Evolutionary conservation across 2,329 filamentous ascomycete genomes (phyloP), one percentile per base, ranked within the genome.

Genomic region (Fusarium albosuccineum): DNA sequence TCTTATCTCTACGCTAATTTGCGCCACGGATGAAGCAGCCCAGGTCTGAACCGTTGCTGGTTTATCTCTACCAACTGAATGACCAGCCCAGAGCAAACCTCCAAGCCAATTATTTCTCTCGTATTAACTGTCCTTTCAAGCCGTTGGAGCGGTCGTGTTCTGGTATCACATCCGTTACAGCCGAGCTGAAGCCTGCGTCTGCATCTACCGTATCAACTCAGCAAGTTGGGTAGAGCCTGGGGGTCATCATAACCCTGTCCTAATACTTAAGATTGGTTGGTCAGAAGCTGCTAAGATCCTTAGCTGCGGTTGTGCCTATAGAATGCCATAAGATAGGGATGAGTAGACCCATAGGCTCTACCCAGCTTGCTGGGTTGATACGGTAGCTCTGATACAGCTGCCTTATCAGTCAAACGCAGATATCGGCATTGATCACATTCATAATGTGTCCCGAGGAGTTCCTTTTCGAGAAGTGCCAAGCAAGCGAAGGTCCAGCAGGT

Each of bases 1-100:
- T 40, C 70, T 72, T 72, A 73, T 73, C 70, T 68, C 22, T 59
- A 39, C 64, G 56, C 67, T 67, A 70, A 66, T 37, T 40, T 11
- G 57, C 53, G 60, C 64, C 63, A 69, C 66, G 61, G 49, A 45
- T 54, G 37, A 61, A 39, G 40, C 41, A 49, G 52, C 41, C 55
- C 41, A 14, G 42, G 59, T 57, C 41, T 13, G 33, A 22, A 11
- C 48, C 51, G 39, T 49, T 57, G 41, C 29, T 42, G 48, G 52
- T 50, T 63, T 69, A 64, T 68, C 62, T 66, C 34, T 37, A 50
- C 45, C 53, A 71, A 61, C 51, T 56, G 42, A 26, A 16, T 27
- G 37, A 10, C 13, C 26, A 34, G 26, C 49, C 44, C 51, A 50
- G 48, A 45, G 36, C 42, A 48, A 29, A 44, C 27, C 9, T 39